phyloP scores from a whole-genome alignment of 2,329 filamentous ascomycete genomes.

The Aureobasidium sp. region DNA sequence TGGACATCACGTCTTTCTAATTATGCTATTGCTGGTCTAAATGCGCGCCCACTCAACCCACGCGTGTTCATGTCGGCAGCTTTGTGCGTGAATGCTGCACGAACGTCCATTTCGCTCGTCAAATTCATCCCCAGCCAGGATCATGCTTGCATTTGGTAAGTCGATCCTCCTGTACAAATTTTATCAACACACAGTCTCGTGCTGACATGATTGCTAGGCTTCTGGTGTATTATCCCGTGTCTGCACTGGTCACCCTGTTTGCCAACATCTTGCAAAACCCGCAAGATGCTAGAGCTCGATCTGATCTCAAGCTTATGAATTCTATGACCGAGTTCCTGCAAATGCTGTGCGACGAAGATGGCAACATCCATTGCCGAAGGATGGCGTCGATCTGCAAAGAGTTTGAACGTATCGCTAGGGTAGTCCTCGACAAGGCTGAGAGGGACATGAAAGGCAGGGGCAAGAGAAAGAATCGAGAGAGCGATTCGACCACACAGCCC shows the following conservation, averaged over 20 bases:
- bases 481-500: slow-evolving; percentile 23
- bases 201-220: slow-evolving; percentile 46
- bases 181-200: background rate
- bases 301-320: slow-evolving; percentile 86
- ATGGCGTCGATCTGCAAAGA: slow-evolving; percentile 95
- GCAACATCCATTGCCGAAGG: slow-evolving; percentile 78
- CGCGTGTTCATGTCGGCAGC: slow-evolving; percentile 90
- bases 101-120: slow-evolving; percentile 86
- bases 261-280: slow-evolving; percentile 96
- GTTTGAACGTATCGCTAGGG: slow-evolving; percentile 87
- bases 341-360: slow-evolving; percentile 69
- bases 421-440: slow-evolving; percentile 86
- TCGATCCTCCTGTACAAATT: background rate
- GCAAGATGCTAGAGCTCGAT: slow-evolving; percentile 76
- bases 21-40: slow-evolving; percentile 89
- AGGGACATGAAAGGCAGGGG: slow-evolving; percentile 71
- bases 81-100: slow-evolving; percentile 83
- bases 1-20: slow-evolving; percentile 95
- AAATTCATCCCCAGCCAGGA: slow-evolving; percentile 96
- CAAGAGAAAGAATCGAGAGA: slow-evolving; percentile 72
- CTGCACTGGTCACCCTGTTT: slow-evolving; percentile 88
- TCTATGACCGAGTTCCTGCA: slow-evolving; percentile 88
- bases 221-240: slow-evolving; percentile 93
- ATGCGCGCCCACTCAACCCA: slow-evolving; percentile 83
- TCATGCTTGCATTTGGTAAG: slow-evolving; percentile 89